phyloP scores from a whole-genome alignment of 306 rosid genomes.

The Rosa chinensis region DNA sequence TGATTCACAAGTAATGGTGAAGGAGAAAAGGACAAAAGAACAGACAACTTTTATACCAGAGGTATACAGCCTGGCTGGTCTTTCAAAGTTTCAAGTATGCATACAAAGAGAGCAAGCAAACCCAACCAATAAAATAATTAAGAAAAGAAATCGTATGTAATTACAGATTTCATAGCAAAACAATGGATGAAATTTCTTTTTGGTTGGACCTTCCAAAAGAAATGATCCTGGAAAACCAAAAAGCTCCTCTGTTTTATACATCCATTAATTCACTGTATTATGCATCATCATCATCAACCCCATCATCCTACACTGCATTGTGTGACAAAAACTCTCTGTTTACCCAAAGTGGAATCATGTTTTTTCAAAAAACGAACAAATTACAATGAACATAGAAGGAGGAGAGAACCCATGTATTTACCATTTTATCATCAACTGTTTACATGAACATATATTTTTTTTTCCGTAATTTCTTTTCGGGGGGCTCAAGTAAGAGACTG shows the following conservation, averaged over 20 bases:
- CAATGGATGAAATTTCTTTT: conserved; percentile 7
- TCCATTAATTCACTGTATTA: conserved; percentile 43
- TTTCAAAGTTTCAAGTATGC: conserved; percentile 18
- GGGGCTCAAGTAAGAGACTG: conserved; percentile 8
- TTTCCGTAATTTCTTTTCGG: not conserved
- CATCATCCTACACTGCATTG: conserved; percentile 57
- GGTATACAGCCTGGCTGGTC: not conserved
- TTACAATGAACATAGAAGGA: conserved; percentile 14
- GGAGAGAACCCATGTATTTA: conserved; percentile 36
- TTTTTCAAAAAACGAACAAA: conserved; percentile 12
- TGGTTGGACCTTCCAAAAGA: conserved; percentile 32
- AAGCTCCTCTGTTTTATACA: conserved; percentile 40
- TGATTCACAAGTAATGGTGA: conserved; percentile 38
- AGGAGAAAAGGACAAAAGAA: conserved; percentile 1
- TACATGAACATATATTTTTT: conserved; percentile 41
- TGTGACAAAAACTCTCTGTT: conserved; percentile 13
- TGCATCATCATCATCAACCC: conserved; percentile 21
- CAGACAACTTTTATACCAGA: not conserved
- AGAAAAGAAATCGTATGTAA: conserved; percentile 46
- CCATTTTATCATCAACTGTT: conserved; percentile 54
- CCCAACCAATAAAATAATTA: conserved; percentile 34
- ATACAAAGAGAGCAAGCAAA: conserved; percentile 47
- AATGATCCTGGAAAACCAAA: conserved; percentile 42
- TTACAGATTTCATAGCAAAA: conserved; percentile 70
- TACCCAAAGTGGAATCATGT: conserved; percentile 14